Percentiles rank a stretch among this genome's conserved stretches.
Conservation (phyloP, 345 rosid species). For the Crucihimalaya himalaica region DNA sequence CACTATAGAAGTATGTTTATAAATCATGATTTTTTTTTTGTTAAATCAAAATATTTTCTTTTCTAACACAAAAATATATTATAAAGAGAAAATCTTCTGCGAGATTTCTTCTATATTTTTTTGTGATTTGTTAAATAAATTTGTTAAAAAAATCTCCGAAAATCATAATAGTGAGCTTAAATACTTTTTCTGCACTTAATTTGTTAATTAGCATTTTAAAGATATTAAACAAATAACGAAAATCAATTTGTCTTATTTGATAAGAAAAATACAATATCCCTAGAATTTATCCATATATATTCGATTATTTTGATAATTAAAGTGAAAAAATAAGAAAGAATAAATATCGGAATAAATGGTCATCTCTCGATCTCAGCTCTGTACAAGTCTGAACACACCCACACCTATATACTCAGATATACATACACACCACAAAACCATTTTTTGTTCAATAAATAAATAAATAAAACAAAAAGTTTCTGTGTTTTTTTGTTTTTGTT, state of each 20-base stretch:
- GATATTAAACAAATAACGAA: neutral
- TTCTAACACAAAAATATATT: too few species aligned
- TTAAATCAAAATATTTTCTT: too few species aligned
- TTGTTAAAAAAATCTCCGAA: too few species aligned
- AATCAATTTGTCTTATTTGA: neutral
- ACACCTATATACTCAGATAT: conserved; percentile 15
- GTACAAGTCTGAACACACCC: conserved; percentile 31
- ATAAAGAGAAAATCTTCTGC: too few species aligned
- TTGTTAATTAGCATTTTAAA: neutral
- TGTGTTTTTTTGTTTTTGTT: neutral
- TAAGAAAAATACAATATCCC: too few species aligned
- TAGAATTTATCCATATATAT: neutral
- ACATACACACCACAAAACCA: conserved; percentile 1
- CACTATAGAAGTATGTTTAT: neutral
- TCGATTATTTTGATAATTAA: neutral
- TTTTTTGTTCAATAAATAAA: conserved; percentile 3
- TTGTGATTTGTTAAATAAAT: too few species aligned
- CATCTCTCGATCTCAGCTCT: conserved; percentile 35
- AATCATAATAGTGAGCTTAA: neutral
- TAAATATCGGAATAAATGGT: conserved; percentile 32
- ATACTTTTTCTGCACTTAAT: neutral
- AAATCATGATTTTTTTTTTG: neutral
- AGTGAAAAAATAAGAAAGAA: neutral
- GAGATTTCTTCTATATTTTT: too few species aligned
- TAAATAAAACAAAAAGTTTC: neutral